Evolutionary conservation across 441 rosid species (phyloP), one percentile per base, ranked within the genome.

Genomic region (Eruca vesicaria): DNA sequence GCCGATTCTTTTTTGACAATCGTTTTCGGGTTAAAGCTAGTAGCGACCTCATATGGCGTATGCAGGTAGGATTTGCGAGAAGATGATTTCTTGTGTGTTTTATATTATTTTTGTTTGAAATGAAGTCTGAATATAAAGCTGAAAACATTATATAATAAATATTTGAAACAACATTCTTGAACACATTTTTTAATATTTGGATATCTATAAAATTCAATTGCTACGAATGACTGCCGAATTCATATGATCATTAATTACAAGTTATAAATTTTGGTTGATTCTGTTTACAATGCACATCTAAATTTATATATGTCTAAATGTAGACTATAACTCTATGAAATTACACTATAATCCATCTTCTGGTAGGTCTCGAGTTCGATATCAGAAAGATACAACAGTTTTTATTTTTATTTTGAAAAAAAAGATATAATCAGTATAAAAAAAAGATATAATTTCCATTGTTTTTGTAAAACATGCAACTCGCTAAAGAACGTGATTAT

Each of bases 31-130:
- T 85, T 61, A 87, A 81, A 82, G 88, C 91, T 60, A 78, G 85
- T n/a, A 79, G 82, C 29, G 91, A 87, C 57, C 86, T 87, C 77
- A 63, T 87, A 9, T 87, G 89, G 91, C 85, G 89, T 11, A 81
- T 78, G 84, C 90, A 87, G 88, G 90, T 32, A 19, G 7, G 9
- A 33, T 23, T 21, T 45, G 8, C 20, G 48, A 14, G 33, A 32
- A 57, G 20, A 61, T 32, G 9, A 16, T 33, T 61, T 32, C 10
- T 59, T 59, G 21, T 29, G 14, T 31, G 8, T 9, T 60, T 60
- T 60, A 32, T 7, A 60, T 32, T 32, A n/a, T 59, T 59, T n/a
- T 31, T 15, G 20, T 5, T 16, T 33, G 21, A 9, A 32, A 36
- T 35, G 31, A 63, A 35, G 31, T 14, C 45, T 33, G 65, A 5